These are phyloP conservation scores for Fusarium azukiicola DNA, from an alignment of 2,329 filamentous ascomycete species.

Conservation along the genomic window DNA sequence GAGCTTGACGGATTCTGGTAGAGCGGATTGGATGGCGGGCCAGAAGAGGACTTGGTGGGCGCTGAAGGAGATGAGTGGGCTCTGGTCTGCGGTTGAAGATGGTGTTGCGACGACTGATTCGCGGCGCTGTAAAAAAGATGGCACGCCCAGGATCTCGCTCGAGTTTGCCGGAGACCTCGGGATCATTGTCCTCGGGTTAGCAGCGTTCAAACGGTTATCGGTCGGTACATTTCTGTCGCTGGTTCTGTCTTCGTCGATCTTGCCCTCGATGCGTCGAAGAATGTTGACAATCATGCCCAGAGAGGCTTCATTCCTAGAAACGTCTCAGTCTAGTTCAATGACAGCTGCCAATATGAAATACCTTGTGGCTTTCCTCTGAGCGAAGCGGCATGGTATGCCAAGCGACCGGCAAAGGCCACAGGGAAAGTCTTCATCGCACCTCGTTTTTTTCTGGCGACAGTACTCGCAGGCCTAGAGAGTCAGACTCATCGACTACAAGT, in stretches of 20 bases:
- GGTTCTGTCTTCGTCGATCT: conserved; percentile 38
- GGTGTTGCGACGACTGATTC: conserved; percentile 35
- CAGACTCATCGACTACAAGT: rapidly evolving
- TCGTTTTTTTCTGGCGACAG: conserved; percentile 45
- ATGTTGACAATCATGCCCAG: conserved; percentile 48
- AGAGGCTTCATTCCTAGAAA: conserved; percentile 38
- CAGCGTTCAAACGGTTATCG: neutral
- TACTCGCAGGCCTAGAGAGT: conserved; percentile 45
- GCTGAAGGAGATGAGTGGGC: conserved; percentile 39
- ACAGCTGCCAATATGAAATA: rapidly evolving
- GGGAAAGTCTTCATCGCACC: conserved; percentile 47
- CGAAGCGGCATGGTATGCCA: conserved; percentile 38
- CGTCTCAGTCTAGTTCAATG: neutral
- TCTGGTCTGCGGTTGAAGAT: conserved; percentile 11
- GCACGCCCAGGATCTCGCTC: conserved; percentile 40
- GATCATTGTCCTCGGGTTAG: conserved; percentile 19
- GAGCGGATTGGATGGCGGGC: conserved; percentile 28
- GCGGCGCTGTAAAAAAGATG: conserved; percentile 19
- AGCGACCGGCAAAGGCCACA: conserved; percentile 42
- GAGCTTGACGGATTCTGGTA: conserved; percentile 35
- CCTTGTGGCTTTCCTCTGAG: conserved; percentile 40
- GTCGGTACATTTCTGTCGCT: neutral
- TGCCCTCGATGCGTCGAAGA: conserved; percentile 45
- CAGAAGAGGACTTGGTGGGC: conserved; percentile 38
- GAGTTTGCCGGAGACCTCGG: conserved; percentile 42